phyloP scores from a whole-genome alignment of 345 rosid species.

The Arabis hirsuta region DNA sequence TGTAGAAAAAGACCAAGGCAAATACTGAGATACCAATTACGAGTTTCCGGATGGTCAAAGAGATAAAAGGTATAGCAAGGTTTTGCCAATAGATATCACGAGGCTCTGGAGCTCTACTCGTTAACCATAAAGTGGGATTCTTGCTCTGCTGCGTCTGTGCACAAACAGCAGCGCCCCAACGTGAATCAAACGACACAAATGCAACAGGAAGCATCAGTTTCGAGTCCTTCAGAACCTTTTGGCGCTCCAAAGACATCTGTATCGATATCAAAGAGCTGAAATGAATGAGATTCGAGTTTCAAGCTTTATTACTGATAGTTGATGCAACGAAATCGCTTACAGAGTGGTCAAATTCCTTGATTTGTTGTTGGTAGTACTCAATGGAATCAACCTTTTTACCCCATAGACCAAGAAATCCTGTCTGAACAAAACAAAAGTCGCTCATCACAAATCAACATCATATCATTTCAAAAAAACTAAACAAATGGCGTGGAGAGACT shows the following conservation, averaged over 20 bases:
- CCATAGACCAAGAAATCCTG: slow-evolving; percentile 85
- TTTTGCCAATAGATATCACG: slow-evolving; percentile 95
- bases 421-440: slow-evolving; percentile 53
- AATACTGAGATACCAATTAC: slow-evolving; percentile 73
- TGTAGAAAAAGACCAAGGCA: slow-evolving; percentile 92
- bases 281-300: slow-evolving; percentile 3
- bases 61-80: slow-evolving; percentile 89
- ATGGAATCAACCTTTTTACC: slow-evolving; percentile 80
- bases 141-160: slow-evolving; percentile 98
- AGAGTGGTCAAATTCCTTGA: slow-evolving; percentile 57
- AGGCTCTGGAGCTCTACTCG: slow-evolving; percentile 97
- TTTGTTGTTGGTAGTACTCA: slow-evolving; percentile 74
- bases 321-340: slow-evolving; percentile 49
- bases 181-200: slow-evolving; percentile 88
- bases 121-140: slow-evolving; percentile 90
- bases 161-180: slow-evolving; percentile 99
- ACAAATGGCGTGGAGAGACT: slow-evolving; percentile 16
- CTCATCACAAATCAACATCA: slow-evolving; percentile 27
- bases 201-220: slow-evolving; percentile 78
- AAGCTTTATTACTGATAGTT: neutral
- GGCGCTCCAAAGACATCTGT: slow-evolving; percentile 81
- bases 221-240: slow-evolving; percentile 69
- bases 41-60: slow-evolving; percentile 76
- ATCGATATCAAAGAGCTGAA: neutral
- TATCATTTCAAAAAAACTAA: neutral